phyloP scores from a whole-genome alignment of 1,284 basidiomycete species.

The Psilocybe mexicana region DNA sequence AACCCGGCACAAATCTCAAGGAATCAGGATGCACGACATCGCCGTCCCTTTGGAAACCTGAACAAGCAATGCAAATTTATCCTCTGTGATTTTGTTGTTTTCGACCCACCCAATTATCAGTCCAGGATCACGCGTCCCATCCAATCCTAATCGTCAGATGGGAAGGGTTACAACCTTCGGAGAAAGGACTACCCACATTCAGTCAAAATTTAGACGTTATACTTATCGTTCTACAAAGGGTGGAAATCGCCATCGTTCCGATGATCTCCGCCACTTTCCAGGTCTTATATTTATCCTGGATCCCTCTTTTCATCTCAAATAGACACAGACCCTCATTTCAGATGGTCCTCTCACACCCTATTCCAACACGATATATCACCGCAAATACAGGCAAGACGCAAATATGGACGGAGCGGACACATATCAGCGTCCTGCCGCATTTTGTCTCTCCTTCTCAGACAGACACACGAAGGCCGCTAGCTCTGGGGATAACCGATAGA shows the following conservation, averaged over 20 bases:
- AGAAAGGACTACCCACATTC: neutral
- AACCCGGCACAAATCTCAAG: too few relatives aligned
- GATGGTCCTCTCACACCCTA: neutral
- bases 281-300: neutral
- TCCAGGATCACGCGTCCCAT: too few relatives aligned
- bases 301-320: neutral
- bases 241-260: neutral
- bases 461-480: neutral
- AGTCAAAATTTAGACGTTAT: neutral
- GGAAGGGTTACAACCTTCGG: neutral
- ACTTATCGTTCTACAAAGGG: neutral
- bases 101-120: too few relatives aligned
- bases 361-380: slow-evolving; percentile 3
- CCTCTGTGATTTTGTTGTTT: too few relatives aligned
- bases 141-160: neutral
- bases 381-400: neutral
- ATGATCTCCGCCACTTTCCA: neutral
- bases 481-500: neutral
- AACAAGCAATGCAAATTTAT: too few relatives aligned
- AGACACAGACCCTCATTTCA: slow-evolving; percentile 3
- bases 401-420: neutral
- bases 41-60: too few relatives aligned
- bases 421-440: neutral
- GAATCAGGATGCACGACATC: too few relatives aligned
- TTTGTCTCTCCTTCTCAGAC: neutral